These are phyloP conservation scores for Penicillium coprophilum DNA, from an alignment of 495 filamentous ascomycete species.

Conservation along the genomic window DNA sequence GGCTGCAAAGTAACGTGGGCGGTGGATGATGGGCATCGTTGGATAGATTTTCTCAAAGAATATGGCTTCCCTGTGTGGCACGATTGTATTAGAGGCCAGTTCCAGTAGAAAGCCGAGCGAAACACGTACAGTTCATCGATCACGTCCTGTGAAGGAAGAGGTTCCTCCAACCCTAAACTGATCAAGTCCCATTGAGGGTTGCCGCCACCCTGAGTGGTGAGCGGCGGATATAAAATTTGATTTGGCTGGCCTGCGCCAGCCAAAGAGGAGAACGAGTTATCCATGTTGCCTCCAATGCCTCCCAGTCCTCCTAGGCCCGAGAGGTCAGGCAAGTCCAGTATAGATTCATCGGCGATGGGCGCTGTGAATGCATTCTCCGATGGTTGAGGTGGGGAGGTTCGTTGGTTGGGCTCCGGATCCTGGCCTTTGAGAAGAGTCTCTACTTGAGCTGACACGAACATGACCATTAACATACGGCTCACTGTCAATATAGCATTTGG, in stretches of 20 bases:
- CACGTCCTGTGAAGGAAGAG: conserved; percentile 80
- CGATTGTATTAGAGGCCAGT: conserved; percentile 13
- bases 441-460: conserved; percentile 71
- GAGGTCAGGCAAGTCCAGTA: conserved; percentile 28
- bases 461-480: conserved; percentile 18
- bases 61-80: conserved; percentile 62
- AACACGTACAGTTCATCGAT: conserved; percentile 81
- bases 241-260: conserved; percentile 25
- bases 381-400: conserved; percentile 20
- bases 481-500: background rate
- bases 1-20: conserved; percentile 76
- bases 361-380: conserved; percentile 28
- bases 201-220: conserved; percentile 32
- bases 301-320: conserved; percentile 8
- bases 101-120: background rate
- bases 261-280: conserved; percentile 24
- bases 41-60: conserved; percentile 92
- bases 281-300: conserved; percentile 23
- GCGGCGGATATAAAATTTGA: conserved; percentile 22
- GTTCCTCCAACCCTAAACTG: conserved; percentile 86
- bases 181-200: conserved; percentile 88
- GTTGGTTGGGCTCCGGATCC: conserved; percentile 28
- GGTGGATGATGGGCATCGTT: conserved; percentile 83
- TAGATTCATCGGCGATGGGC: conserved; percentile 26
- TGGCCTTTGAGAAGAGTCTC: conserved; percentile 83